Base-by-base conservation (phyloP, 257 asterid species). In the Haberlea rhodopensis region DNA sequence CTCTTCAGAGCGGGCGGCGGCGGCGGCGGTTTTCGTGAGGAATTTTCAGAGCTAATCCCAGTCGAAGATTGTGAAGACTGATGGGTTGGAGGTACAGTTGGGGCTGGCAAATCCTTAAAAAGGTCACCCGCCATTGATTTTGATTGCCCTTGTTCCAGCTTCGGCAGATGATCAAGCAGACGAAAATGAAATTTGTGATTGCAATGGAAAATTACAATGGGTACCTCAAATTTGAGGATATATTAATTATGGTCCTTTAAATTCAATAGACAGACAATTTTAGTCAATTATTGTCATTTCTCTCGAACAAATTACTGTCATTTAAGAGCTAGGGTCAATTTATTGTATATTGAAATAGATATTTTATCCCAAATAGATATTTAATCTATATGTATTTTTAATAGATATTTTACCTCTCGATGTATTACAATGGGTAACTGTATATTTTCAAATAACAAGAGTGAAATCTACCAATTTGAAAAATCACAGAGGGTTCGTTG, bases 71-170 rank as follows among this genome's bases (percentile, higher is more conserved):
- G 66, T 20, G 59, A n/a, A 29, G 37, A 21, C 26, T 67, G 66
- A 20, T 24, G 64, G 16, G 32, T 6, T 32, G 51, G 62, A n/a
- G 72, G 18, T 2, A 59, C 77, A 20, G 69, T 23, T 31, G 81
- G 84, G 21, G 87, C 79, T 8, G 87, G 84, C 73, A 81, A 62
- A 66, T 73, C 84, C 52, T 68, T 77, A 32, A 78, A 79, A 24
- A 81, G 80, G 62, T 79, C 82, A 32, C 55, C 80, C n/a, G 69
- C 82, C 87, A 79, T 79, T 22, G 55, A 53, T 49, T 66, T 25
- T 31, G 15, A 13, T 40, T 20, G 9, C n/a, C 53, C 28, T 15
- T 9, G 55, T 37, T 6, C n/a, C 5, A 51, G 2, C 3, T 0
- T 5, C 37, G 37, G n/a, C n/a, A n/a, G n/a, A n/a, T n/a, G n/a